Base-by-base conservation (phyloP, 352 stramenopile species). In the Phytophthora fragariaefolia region DNA sequence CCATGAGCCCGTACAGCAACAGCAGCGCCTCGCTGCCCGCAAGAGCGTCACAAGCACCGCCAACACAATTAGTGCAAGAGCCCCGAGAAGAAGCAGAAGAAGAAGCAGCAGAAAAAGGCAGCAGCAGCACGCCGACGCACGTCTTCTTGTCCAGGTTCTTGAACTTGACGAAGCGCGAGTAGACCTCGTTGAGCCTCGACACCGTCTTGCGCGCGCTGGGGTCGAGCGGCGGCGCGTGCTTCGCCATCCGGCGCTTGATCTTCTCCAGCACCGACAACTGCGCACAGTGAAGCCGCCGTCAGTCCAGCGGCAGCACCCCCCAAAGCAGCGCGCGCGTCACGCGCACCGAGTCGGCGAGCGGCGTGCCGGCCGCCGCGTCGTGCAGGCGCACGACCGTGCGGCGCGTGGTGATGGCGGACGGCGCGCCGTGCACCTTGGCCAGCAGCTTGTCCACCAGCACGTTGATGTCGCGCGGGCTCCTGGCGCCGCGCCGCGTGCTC, bases 121-220 rank as follows among this genome's bases (percentile, higher is more conserved):
- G 13, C 22, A 8, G 12, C 22, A n/a, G n/a, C n/a, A n/a, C n/a
- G n/a, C n/a, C n/a, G 4, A 61, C 65, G 38, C 66, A 95, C 87
- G 77, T 89, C 58, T 91, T 90, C 69, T 87, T 90, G 59, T 92
- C 80, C 26, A 90, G 69, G 50, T 86, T 83, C 40, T 84, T 87
- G 38, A 91, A 83, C 57, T 88, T 86, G 66, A 91, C 79, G 59
- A 93, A 90, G 22, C 85, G 78, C 30, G 82, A 92, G 68, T 92
- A 95, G 24, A 85, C 71, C 57, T 93, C 83, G n/a, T 95, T 83
- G 4, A 95, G 68, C 12, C 75, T 73, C 28, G 69, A 72, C 22
- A 83, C 74, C 13, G 82, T 85, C 6, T 83, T 75, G 2, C 87
- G 61, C 0, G 74, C 66, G 2, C 73, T 77, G 32, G 73, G 57